Percentiles rank a stretch among this genome's conserved stretches.
Conservation (phyloP, 495 filamentous ascomycete species). For the Aspergillus egyptiacus region DNA sequence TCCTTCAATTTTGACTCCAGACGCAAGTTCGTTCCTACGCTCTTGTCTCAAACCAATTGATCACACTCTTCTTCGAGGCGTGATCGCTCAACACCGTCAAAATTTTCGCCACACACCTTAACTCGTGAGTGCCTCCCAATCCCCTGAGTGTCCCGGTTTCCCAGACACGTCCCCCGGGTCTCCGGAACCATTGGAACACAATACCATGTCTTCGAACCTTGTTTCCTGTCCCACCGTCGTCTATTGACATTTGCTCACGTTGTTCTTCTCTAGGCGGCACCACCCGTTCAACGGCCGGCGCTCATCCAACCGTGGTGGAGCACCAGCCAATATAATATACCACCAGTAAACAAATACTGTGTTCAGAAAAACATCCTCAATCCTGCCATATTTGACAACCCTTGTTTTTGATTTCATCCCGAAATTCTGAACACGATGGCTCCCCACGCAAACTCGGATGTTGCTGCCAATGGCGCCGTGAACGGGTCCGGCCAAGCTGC, state of each 20-base stretch:
- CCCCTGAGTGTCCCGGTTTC: neutral
- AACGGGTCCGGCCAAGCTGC: conserved; percentile 59
- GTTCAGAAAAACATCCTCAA: conserved; percentile 14
- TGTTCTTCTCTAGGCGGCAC: conserved; percentile 58
- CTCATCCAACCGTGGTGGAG: conserved; percentile 79
- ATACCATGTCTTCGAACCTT: neutral
- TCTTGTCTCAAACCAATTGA: conserved; percentile 20
- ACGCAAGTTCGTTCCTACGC: neutral
- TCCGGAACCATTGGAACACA: neutral
- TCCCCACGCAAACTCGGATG: conserved; percentile 74
- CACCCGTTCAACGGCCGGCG: conserved; percentile 98
- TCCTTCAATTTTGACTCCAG: conserved; percentile 8
- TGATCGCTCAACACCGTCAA: conserved; percentile 44
- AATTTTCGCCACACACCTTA: conserved; percentile 47
- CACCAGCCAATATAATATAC: conserved; percentile 69
- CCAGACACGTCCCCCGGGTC: neutral
- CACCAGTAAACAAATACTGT: conserved; percentile 46
- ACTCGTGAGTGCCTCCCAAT: conserved; percentile 39
- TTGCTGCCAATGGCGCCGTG: conserved; percentile 57
- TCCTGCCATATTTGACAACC: conserved; percentile 14
- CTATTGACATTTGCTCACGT: conserved; percentile 14
- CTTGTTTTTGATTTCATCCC: conserved; percentile 22
- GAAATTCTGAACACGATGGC: conserved; percentile 60
- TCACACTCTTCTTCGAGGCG: conserved; percentile 36
- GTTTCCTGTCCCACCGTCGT: neutral